Evolutionary conservation across 257 asterid genomes (phyloP).

Genomic region (Primulina eburnea): DNA sequence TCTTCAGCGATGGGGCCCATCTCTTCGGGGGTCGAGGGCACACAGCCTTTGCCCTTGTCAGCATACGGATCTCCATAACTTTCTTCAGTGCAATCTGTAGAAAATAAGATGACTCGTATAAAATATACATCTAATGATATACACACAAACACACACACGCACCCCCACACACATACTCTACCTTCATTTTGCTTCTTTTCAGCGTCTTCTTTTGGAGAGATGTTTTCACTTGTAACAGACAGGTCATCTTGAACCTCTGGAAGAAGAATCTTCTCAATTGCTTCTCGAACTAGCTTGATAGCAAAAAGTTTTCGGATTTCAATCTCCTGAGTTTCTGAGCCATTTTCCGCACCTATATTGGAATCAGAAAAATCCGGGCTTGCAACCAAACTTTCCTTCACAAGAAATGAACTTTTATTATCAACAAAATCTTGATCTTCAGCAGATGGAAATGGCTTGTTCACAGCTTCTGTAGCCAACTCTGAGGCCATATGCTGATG

Average conservation of each 20-base stretch:
- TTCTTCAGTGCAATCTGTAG: conserved; percentile 33
- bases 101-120: neutral
- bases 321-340: conserved; percentile 51
- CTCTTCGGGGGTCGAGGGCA: conserved; percentile 21
- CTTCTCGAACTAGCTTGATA: conserved; percentile 86
- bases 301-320: conserved; percentile 69
- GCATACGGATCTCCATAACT: conserved; percentile 21
- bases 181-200: conserved; percentile 46
- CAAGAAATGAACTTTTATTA: conserved; percentile 23
- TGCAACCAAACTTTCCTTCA: conserved; percentile 22
- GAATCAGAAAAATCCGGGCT: conserved; percentile 26
- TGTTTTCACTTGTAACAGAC: conserved; percentile 51
- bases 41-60: conserved; percentile 13
- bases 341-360: conserved; percentile 29
- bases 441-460: conserved; percentile 9
- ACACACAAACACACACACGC: neutral
- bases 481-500: conserved; percentile 48
- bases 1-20: conserved; percentile 17
- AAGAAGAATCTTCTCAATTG: conserved; percentile 93
- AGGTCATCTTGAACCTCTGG: conserved; percentile 89
- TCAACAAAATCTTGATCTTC: conserved; percentile 27
- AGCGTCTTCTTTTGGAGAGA: conserved; percentile 40
- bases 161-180: conserved; percentile 3
- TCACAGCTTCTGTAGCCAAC: conserved; percentile 23
- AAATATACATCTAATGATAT: neutral